Percentiles rank a stretch among this genome's conserved stretches.
phyloP scores from a whole-genome alignment of 768 basidiomycete species.

The Tulasnella sp. region DNA sequence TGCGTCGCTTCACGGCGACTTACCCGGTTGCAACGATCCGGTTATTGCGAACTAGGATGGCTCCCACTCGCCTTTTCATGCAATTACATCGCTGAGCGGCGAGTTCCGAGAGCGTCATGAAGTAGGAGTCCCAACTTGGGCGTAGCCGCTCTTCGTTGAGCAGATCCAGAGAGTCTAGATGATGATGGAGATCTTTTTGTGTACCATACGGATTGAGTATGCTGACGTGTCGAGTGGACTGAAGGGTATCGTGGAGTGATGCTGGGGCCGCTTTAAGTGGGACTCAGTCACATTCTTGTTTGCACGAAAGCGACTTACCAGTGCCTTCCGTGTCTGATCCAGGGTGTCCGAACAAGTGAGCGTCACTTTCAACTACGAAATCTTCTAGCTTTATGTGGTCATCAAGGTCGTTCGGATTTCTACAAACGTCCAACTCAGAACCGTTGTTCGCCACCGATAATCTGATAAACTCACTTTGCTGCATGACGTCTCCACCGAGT shows the following conservation, averaged over 20 bases:
- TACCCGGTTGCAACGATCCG: conserved; percentile 74
- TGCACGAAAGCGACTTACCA: no score
- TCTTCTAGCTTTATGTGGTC: conserved; percentile 39
- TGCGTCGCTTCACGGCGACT: conserved; percentile 13
- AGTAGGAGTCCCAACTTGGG: conserved; percentile 92
- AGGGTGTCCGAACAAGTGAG: conserved; percentile 45
- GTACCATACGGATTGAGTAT: conserved; percentile 55
- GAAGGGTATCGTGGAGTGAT: conserved; percentile 16
- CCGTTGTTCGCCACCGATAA: not conserved
- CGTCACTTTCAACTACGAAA: conserved; percentile 68
- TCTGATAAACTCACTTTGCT: conserved; percentile 33
- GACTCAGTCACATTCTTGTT: no score
- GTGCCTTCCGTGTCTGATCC: no score
- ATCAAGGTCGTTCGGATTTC: not conserved
- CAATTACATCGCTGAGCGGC: conserved; percentile 88
- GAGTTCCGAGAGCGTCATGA: conserved; percentile 90
- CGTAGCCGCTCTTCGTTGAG: conserved; percentile 63
- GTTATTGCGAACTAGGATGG: conserved; percentile 69
- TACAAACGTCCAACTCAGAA: not conserved
- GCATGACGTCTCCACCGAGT: conserved; percentile 53
- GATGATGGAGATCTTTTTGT: conserved; percentile 41
- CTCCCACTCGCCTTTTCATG: conserved; percentile 95
- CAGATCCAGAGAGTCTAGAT: conserved; percentile 62
- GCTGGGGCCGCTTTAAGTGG: not conserved
- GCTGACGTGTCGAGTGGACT: conserved; percentile 36